Percentiles rank a stretch among this genome's conserved stretches.
Conservation (phyloP, 495 filamentous ascomycete genomes). For the Mytilinidion resinicola region DNA sequence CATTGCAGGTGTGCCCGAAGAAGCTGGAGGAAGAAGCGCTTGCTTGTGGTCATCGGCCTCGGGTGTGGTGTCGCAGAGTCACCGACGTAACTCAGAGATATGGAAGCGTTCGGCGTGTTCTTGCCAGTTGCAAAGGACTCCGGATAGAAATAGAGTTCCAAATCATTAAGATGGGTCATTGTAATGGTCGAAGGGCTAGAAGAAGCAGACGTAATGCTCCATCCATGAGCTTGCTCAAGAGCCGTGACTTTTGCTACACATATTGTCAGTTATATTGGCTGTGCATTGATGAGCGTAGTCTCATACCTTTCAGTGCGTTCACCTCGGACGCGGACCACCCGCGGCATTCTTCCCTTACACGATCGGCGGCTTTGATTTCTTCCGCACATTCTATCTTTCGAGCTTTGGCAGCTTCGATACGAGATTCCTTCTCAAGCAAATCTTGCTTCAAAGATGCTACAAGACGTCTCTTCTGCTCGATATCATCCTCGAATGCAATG, state of each 20-base stretch:
- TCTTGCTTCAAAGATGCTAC: constrained; percentile 59
- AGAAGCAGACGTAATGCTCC: constrained; percentile 63
- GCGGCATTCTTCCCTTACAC: constrained; percentile 74
- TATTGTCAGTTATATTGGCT: neutral
- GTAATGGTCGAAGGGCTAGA: constrained; percentile 51
- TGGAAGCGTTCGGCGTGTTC: constrained; percentile 35
- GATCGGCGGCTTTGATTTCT: constrained; percentile 79
- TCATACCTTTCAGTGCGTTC: constrained; percentile 60
- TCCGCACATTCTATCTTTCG: constrained; percentile 60
- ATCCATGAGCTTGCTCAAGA: constrained; percentile 67
- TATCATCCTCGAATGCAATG: constrained; percentile 54
- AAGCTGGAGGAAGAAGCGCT: constrained; percentile 65
- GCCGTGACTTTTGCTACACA: constrained; percentile 55
- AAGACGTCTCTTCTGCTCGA: constrained; percentile 59
- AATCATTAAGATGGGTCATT: constrained; percentile 70
- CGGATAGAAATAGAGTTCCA: constrained; percentile 71
- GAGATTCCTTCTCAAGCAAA: constrained; percentile 55
- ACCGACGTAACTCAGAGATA: constrained; percentile 44
- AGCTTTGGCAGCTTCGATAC: constrained; percentile 52
- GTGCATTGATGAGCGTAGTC: neutral
- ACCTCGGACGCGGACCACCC: constrained; percentile 84
- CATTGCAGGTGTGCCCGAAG: constrained; percentile 53
- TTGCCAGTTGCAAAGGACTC: constrained; percentile 44
- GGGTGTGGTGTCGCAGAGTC: constrained; percentile 37
- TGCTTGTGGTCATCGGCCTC: constrained; percentile 43